A percentile compares a stretch with the other conserved stretches of the same genome.
phyloP scores from a whole-genome alignment of 306 rosid genomes.

The Inga oerstediana region DNA sequence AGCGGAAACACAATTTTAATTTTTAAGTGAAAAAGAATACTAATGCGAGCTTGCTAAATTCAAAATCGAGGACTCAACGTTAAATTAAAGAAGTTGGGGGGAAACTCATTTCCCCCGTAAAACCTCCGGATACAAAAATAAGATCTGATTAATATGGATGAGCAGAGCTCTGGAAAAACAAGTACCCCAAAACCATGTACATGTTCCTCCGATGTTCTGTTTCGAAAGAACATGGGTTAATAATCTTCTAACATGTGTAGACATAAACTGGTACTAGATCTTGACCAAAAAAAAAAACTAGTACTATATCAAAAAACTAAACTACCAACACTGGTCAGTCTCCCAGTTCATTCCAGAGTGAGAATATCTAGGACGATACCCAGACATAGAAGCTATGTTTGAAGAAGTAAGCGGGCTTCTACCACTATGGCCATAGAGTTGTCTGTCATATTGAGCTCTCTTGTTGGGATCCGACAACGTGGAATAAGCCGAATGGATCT shows the following conservation, averaged over 20 bases:
- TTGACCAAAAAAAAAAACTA: no score
- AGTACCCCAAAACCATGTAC: neutral
- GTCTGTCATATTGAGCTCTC: constrained; percentile 61
- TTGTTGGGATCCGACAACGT: constrained; percentile 70
- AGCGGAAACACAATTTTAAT: neutral
- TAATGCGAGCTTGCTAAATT: neutral
- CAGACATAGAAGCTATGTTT: constrained; percentile 27
- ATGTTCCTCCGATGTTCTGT: neutral
- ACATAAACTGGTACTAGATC: neutral
- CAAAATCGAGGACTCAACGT: neutral
- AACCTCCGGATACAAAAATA: neutral
- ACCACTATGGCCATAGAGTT: constrained; percentile 17
- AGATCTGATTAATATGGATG: neutral
- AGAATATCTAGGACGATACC: constrained; percentile 29
- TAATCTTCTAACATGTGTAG: neutral
- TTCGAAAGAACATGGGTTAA: constrained; percentile 8
- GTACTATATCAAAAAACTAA: neutral
- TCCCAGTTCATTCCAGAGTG: constrained; percentile 61
- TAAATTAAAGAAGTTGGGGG: neutral
- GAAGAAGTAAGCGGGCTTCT: constrained; percentile 9
- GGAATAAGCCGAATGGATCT: constrained; percentile 63
- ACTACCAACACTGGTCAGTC: constrained; percentile 84
- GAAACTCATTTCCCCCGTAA: neutral
- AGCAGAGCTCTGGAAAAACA: neutral
- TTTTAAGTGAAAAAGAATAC: neutral